These are phyloP conservation scores for Pichia inconspicua DNA, from an alignment of 1,139 yeast species.

Conservation along the genomic window DNA sequence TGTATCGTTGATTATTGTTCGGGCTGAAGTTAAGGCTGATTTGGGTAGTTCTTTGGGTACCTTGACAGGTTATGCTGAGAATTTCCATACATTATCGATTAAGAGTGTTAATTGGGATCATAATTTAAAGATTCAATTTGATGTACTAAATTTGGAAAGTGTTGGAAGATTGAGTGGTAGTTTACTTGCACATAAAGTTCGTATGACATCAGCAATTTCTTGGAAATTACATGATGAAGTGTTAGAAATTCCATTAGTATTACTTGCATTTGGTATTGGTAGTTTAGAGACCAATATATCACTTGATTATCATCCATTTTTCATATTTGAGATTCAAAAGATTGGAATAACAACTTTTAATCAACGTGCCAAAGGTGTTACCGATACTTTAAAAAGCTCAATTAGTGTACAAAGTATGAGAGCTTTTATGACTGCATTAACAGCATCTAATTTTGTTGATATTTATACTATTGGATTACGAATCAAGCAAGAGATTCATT, in stretches of 20 bases:
- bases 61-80: conserved; percentile 44
- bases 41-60: conserved; percentile 81
- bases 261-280: conserved; percentile 51
- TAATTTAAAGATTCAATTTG: conserved; percentile 54
- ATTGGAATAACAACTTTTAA: conserved; percentile 58
- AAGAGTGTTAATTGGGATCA: conserved; percentile 71
- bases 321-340: conserved; percentile 47
- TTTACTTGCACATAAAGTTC: conserved; percentile 42
- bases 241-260: conserved; percentile 59
- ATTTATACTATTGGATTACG: conserved; percentile 64
- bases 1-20: conserved; percentile 48
- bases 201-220: conserved; percentile 57
- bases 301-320: conserved; percentile 79
- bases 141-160: conserved; percentile 44
- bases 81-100: conserved; percentile 62
- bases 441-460: conserved; percentile 77
- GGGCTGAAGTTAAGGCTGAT: conserved; percentile 53
- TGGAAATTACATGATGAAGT: conserved; percentile 49
- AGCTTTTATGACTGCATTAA: conserved; percentile 68
- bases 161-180: conserved; percentile 77
- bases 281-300: conserved; percentile 53
- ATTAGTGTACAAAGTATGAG: conserved; percentile 50
- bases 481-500: conserved; percentile 63
- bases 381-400: conserved; percentile 57
- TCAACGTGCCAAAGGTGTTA: conserved; percentile 44